Evolutionary conservation across 2,329 filamentous ascomycete species (phyloP), one percentile per base, ranked within the genome.

Genomic region (Hirsutella minnesotensis): DNA sequence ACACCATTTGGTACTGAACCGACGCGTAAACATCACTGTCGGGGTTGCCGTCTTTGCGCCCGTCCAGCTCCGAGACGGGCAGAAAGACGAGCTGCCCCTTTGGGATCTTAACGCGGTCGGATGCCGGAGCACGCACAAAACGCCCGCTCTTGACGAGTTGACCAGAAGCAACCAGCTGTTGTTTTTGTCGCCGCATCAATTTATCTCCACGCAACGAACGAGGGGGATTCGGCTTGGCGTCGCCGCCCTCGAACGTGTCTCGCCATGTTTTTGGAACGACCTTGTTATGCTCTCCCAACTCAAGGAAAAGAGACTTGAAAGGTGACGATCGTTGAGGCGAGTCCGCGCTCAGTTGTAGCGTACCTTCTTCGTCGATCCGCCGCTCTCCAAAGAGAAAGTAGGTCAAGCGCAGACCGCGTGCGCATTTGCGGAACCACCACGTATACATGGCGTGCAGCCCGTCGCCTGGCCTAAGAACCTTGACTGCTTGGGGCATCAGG

Each of bases 351-450:
- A 80, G 66, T 33, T 73, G 65, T 38, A 83, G 66, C 20, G 68
- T 70, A 8, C 87, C 86, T 62, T 95, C 87, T 59, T 98, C 90
- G 47, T 95, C 86, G 19, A 77, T 68, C 22, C 73, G 73, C 45
- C 86, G 77, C 52, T 94, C 84, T 13, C 86, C 87, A 56, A 98
- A 96, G 35, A 98, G 75, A 60, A 98, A 98, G 66, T 89, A 86
- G 1, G 87, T 94, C 30, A 98, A 69, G 19, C 90, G 78, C 41
- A 98, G 68, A 34, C 72, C 67, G 40, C 86, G 75, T 12, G 89
- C 92, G 57, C 89, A 95, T 53, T 77, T 79, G 51, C 83, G 81
- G 66, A 98, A 95, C 87, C 92, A 98, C 90, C 90, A 96, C 8
- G 80, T 81, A 59, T 95, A 98, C 70, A 95, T 82, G 43, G 74